Conservation (phyloP, 306 rosid species). For the Spatholobus suberectus region DNA sequence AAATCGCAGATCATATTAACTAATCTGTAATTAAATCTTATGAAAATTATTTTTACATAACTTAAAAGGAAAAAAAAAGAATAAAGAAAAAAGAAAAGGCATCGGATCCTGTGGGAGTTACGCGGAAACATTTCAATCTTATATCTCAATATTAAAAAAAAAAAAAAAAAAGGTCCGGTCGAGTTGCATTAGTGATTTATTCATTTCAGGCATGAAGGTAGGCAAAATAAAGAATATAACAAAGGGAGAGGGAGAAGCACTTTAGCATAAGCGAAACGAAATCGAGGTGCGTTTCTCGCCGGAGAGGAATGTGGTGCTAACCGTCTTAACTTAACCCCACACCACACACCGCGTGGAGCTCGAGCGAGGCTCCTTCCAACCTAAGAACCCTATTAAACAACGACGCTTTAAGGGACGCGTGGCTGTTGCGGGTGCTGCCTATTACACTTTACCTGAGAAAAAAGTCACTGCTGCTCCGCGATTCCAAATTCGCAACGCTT, state of each 20-base stretch:
- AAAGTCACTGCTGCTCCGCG: constrained; percentile 10
- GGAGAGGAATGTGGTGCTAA: constrained; percentile 25
- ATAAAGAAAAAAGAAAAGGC: no score
- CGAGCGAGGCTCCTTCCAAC: neutral
- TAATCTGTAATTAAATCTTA: no score
- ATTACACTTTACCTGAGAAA: neutral
- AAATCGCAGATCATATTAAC: no score
- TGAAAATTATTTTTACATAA: no score
- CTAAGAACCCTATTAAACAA: neutral
- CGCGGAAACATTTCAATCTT: neutral
- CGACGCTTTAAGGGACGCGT: neutral
- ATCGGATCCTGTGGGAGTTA: neutral
- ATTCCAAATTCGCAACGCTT: neutral
- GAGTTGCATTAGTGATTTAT: neutral
- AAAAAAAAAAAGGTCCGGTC: neutral
- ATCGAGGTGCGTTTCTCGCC: constrained; percentile 24
- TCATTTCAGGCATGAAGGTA: no score
- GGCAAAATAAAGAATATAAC: no score
- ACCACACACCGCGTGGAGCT: neutral
- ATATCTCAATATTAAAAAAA: no score
- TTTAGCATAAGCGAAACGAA: neutral
- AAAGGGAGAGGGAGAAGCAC: constrained; percentile 17
- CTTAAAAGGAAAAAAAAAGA: neutral
- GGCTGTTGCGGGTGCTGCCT: neutral
- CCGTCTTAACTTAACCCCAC: neutral